These are phyloP conservation scores for Claviceps paspali DNA, from an alignment of 2,329 filamentous ascomycete genomes.

Conservation along the genomic window DNA sequence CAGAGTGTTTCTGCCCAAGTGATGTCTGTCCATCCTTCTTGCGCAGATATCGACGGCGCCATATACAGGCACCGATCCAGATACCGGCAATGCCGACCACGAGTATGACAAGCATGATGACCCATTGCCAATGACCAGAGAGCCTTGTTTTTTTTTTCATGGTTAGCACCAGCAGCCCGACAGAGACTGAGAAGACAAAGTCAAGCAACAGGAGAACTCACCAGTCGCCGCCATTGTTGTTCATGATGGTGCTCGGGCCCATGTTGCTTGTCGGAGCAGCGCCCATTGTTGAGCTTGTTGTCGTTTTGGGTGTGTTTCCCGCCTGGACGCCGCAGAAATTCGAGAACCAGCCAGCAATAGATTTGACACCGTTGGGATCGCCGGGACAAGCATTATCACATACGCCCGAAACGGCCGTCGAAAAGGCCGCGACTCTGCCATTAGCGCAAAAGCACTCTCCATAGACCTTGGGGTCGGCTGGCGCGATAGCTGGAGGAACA, in stretches of 20 bases:
- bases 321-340: slow-evolving; percentile 41
- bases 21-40: slow-evolving; percentile 43
- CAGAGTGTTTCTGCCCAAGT: slow-evolving; percentile 23
- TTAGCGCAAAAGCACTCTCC: slow-evolving; percentile 62
- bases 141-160: slow-evolving; percentile 32
- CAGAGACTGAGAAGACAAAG: no score
- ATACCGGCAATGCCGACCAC: slow-evolving; percentile 52
- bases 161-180: no score
- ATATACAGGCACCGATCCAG: slow-evolving; percentile 52
- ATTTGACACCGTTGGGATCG: slow-evolving; percentile 28
- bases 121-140: slow-evolving; percentile 59
- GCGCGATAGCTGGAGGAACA: slow-evolving; percentile 39
- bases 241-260: slow-evolving; percentile 2
- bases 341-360: slow-evolving; percentile 56
- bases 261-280: slow-evolving; percentile 3
- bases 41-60: slow-evolving; percentile 59
- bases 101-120: slow-evolving; percentile 65
- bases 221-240: slow-evolving; percentile 26
- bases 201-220: slow-evolving; percentile 16
- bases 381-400: slow-evolving; percentile 45
- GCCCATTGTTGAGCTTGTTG: slow-evolving; percentile 1
- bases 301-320: slow-evolving; percentile 8
- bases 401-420: slow-evolving; percentile 35
- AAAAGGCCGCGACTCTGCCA: slow-evolving; percentile 40
- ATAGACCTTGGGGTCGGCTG: slow-evolving; percentile 37